Evolutionary conservation across 768 basidiomycete genomes (phyloP).

Genomic region (Agaricus sinodeliciosus): DNA sequence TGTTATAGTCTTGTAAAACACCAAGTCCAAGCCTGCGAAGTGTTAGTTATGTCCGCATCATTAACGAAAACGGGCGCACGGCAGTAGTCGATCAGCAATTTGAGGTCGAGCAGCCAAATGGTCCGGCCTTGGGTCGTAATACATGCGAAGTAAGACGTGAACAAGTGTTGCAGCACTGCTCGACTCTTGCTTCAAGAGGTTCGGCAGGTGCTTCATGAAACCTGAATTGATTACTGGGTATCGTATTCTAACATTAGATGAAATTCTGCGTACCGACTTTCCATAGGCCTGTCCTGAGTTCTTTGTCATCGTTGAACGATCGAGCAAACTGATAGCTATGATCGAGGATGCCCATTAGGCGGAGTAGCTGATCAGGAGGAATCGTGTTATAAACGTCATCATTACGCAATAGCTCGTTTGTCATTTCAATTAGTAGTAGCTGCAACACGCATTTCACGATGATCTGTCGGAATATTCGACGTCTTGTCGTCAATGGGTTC

Average conservation of each 20-base stretch:
- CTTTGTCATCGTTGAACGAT: constrained; percentile 97
- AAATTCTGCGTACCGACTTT: constrained; percentile 85
- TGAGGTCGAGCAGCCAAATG: constrained; percentile 80
- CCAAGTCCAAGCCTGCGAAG: constrained; percentile 70
- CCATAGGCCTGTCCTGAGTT: constrained; percentile 93
- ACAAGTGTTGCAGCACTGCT: constrained; percentile 94
- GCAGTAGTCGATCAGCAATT: constrained; percentile 66
- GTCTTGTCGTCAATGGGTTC: constrained; percentile 62
- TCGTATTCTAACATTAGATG: neutral
- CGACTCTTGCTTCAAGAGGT: constrained; percentile 96
- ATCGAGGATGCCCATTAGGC: constrained; percentile 92
- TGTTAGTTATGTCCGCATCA: constrained; percentile 2
- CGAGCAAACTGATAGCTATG: constrained; percentile 98
- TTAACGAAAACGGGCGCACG: constrained; percentile 37
- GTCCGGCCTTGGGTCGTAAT: constrained; percentile 83
- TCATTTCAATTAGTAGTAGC: constrained; percentile 92
- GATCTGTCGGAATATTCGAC: constrained; percentile 93
- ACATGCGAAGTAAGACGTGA: constrained; percentile 89
- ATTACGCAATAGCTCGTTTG: constrained; percentile 91
- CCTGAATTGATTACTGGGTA: constrained; percentile 39
- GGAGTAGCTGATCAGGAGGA: constrained; percentile 87
- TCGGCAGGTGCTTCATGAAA: constrained; percentile 99
- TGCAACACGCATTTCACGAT: constrained; percentile 99
- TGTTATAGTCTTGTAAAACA: constrained; percentile 87
- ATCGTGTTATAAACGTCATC: constrained; percentile 88